Evolutionary conservation across 768 basidiomycete species (phyloP), one percentile per base, ranked within the genome.

Genomic region (Hortiboletus campestris): DNA sequence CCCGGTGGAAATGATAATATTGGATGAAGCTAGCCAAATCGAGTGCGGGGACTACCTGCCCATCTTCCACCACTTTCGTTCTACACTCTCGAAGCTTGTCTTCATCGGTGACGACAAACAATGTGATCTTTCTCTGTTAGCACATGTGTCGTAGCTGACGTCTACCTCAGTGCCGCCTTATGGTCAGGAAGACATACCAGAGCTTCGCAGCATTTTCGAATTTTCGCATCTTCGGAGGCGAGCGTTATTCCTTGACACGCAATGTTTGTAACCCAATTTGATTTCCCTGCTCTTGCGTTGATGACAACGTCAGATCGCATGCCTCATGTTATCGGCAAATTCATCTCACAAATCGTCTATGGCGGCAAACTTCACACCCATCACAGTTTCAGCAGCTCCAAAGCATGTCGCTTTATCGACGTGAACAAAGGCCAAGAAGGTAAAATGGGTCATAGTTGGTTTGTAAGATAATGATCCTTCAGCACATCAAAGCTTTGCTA

Each of bases 151-250:
- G 20, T 46, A 35, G 39, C 59, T 55, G 51, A 60, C 40, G 2
- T 29, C 13, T 34, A 28, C 17, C 16, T 35, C 52, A 92, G 90
- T 93, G 60, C 85, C 90, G 49, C 91, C 91, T 3, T 82, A 77
- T 80, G 90, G 89, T 10, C 81, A 87, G 59, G 90, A 91, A 55
- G 80, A 86, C 20, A 69, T 86, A 36, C 66, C 76, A 48, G 76
- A 79, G n/a, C 76, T 92, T 17, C 76, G 83, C 53, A 90, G 88
- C 57, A 80, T 92, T 28, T 92, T 92, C 77, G 89, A 91, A 63
- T 65, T 88, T 14, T 16, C 70, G 0, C 88, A 91, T 69, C 74
- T 93, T 16, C 71, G 70, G 2, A 65, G 68, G 13, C 63, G 71
- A 36, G 76, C 78, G 0, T 38, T 78, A 5, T 84, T 91, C 62